Evolutionary conservation across 352 stramenopile species (phyloP).

Genomic region (Phytopythium ostracodes): DNA sequence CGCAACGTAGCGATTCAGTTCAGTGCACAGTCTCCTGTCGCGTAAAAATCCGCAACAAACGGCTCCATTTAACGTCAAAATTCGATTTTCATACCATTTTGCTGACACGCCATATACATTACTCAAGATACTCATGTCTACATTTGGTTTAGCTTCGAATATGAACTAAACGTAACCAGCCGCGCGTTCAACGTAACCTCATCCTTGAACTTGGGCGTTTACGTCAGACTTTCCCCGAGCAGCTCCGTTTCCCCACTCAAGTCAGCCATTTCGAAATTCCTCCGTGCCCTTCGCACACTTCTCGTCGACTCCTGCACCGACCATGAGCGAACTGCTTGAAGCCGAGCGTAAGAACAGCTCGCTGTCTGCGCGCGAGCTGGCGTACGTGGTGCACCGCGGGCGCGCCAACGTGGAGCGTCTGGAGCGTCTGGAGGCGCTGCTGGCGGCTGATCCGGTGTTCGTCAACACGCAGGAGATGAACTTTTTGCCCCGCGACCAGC

Average conservation of each 20-base stretch:
- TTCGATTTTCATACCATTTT: too few species aligned
- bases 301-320: background rate
- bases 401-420: slow-evolving; percentile 44
- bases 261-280: background rate
- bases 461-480: slow-evolving; percentile 53
- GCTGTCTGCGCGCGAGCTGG: slow-evolving; percentile 48
- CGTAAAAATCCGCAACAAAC: too few species aligned
- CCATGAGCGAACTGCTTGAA: slow-evolving; percentile 11
- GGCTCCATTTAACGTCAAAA: too few species aligned
- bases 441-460: slow-evolving; percentile 54
- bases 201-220: background rate
- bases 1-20: too few species aligned
- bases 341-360: slow-evolving; percentile 41
- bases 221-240: background rate
- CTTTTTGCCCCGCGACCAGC: slow-evolving; percentile 58
- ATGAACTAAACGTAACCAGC: background rate
- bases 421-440: slow-evolving; percentile 56
- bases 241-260: background rate
- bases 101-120: too few species aligned
- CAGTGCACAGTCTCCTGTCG: too few species aligned
- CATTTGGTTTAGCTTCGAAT: background rate
- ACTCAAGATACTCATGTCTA: background rate
- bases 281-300: background rate
- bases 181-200: background rate
- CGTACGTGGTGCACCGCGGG: slow-evolving; percentile 57